Evolutionary conservation across 176 grass and related monocot genomes (phyloP).

Genomic region (Musa troglodytarum): DNA sequence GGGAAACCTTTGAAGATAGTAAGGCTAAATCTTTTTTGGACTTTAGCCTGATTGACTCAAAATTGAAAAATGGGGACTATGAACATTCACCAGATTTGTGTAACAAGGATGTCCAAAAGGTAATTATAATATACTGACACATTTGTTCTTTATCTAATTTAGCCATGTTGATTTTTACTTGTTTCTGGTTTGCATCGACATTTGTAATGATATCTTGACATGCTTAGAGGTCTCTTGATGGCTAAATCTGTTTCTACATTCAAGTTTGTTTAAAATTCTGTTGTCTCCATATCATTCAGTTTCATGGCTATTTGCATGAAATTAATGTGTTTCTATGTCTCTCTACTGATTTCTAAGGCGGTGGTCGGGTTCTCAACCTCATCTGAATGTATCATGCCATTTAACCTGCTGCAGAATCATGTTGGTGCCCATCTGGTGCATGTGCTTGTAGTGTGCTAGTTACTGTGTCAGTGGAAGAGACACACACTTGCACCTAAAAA

Average conservation of each 20-base stretch:
- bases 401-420: not conserved
- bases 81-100: conserved; percentile 49
- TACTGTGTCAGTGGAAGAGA: conserved; percentile 3
- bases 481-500: conserved; percentile 9
- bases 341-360: not conserved
- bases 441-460: not conserved
- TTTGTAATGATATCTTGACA: not conserved
- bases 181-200: not conserved
- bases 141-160: not conserved
- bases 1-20: conserved; percentile 39
- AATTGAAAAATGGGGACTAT: conserved; percentile 85
- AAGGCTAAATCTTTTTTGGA: conserved; percentile 48
- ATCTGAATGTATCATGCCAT: not conserved
- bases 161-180: not conserved
- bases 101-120: conserved; percentile 59
- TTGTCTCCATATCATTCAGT: not conserved
- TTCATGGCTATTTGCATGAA: not conserved
- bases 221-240: not conserved
- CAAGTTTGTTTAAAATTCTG: not conserved
- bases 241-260: not conserved
- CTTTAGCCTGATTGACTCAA: conserved; percentile 64
- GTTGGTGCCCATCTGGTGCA: not conserved
- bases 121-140: conserved; percentile 15
- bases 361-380: not conserved
- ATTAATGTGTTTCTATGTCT: not conserved